Evolutionary conservation across 257 asterid genomes (phyloP), one percentile per base, ranked within the genome.

Genomic region (Knoxia roxburghii): DNA sequence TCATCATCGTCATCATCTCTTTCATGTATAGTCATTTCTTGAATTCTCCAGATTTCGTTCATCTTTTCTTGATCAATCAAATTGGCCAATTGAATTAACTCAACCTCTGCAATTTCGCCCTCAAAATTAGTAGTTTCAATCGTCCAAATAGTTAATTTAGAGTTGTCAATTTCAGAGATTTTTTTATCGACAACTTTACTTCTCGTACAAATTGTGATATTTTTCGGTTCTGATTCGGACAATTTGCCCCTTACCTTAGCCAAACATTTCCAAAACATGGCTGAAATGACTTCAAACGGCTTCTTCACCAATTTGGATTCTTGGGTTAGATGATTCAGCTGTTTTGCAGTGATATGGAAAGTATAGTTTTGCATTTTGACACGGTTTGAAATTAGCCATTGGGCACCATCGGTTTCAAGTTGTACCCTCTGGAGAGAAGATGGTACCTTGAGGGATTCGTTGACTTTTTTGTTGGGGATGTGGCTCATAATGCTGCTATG

Each of bases 191-290:
- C 30, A 53, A 27, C 9, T 5, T n/a, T 39, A 17, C 67, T 74
- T 20, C 61, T 67, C 30, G 54, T 64, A 46, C 81, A 70, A 30
- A 90, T 59, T 30, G 88, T 86, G 7, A 88, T 75, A 30, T 73
- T 70, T 15, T 61, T 64, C 3, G 79, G 72, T 59, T 72, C 85
- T 29, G 43, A n/a, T 46, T 37, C 41, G 41, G n/a, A n/a, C n/a
- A 37, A 3, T 37, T 64, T 73, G 7, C 65, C 84, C 45, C 73
- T 80, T 2, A 82, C 30, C 54, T 78, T 87, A 55, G 95, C 91
- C 84, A 88, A 24, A 2, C 85, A 76, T 70, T 80, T 88, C 95
- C 95, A 90, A 0, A 88, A 55, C 37, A 80, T 2, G 4, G 92
- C 96, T 17, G 84, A 80, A 55, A 90, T 74, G 23, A 77, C 60